A percentile compares a stretch with the other conserved stretches of the same genome.
These are phyloP conservation scores for Chimonanthus praecox DNA, from an alignment of 164 flowering plant genomes.

Conservation along the genomic window DNA sequence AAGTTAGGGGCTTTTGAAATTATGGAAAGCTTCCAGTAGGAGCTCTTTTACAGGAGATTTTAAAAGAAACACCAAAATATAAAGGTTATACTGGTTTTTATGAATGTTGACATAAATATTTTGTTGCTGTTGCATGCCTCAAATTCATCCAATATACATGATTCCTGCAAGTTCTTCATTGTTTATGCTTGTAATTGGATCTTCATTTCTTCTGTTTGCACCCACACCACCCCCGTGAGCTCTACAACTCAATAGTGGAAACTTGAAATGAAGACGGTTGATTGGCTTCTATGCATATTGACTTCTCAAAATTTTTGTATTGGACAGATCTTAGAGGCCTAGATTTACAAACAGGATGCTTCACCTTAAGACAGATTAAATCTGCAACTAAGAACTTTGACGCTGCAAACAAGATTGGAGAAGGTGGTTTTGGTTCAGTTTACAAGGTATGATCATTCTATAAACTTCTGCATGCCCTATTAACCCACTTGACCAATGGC, in stretches of 20 bases:
- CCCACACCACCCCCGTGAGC: not conserved
- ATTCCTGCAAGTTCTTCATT: not conserved
- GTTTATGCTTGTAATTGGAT: not conserved
- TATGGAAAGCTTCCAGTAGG: too few species aligned
- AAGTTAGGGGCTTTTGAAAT: too few species aligned
- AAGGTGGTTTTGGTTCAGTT: conserved; percentile 66
- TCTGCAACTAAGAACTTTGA: conserved; percentile 55
- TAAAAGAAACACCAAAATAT: too few species aligned
- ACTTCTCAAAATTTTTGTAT: not conserved
- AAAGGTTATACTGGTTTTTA: not conserved
- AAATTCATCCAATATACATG: not conserved
- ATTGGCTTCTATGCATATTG: not conserved
- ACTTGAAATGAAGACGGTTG: not conserved
- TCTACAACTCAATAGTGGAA: not conserved
- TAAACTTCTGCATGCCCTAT: not conserved
- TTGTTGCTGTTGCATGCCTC: not conserved
- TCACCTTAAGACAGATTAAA: conserved; percentile 44
- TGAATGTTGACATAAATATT: not conserved
- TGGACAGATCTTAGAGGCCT: conserved; percentile 29
- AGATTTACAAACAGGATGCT: conserved; percentile 36
- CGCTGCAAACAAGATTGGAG: conserved; percentile 44
- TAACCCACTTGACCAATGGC: not conserved
- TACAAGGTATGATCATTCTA: conserved; percentile 38
- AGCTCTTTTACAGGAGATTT: too few species aligned
- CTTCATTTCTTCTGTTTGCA: not conserved